Evolutionary conservation across 139 green algal genomes (phyloP), one percentile per base, ranked within the genome.

Genomic region (Picochlorum sp.): DNA sequence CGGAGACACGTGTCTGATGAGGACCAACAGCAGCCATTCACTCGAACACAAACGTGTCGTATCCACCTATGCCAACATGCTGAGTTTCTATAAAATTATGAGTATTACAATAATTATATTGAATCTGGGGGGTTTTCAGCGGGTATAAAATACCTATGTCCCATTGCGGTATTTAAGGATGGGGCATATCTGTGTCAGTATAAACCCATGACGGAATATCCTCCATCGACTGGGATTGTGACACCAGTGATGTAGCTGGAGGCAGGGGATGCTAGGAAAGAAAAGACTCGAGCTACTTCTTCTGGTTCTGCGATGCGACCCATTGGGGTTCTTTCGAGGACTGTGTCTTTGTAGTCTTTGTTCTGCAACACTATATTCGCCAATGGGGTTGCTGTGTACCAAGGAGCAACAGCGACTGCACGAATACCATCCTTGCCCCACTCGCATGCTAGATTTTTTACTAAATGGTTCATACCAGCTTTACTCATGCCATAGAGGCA

Each of bases 401-500:
- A 95, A 2, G 92, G 92, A n/a, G 85, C 81, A 15, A 98, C 82
- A 0, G 74, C 56, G 56, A 96, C 92, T 11, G 91, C 83, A 0
- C 91, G 70, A 37, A 98, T 93, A 20, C 79, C 75, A 51, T 95
- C 63, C 31, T 26, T 38, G 0, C 85, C 92, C 91, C 91, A 97
- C 62, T 97, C 91, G 54, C 82, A 91, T 1, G 86, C 83, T 24
- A 96, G 64, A 57, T 86, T 92, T 20, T 75, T 78, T 2, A 81
- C 78, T 30, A 96, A 67, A 66, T 97, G 92, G 68, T 98, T 96
- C 60, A 98, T 70, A 1, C 84, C 82, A n/a, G 85, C 87, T 76
- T 97, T 97, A 31, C 76, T 91, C 82, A 90, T 88, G 15, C 76
- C 85, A 67, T 96, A 96, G 1, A 90, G 24, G 18, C 64, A 74